A percentile compares a stretch with the other conserved stretches of the same genome.
Evolutionary conservation across 192 early-diverging fungal species (phyloP).

Genomic region (Coemansia sp.): DNA sequence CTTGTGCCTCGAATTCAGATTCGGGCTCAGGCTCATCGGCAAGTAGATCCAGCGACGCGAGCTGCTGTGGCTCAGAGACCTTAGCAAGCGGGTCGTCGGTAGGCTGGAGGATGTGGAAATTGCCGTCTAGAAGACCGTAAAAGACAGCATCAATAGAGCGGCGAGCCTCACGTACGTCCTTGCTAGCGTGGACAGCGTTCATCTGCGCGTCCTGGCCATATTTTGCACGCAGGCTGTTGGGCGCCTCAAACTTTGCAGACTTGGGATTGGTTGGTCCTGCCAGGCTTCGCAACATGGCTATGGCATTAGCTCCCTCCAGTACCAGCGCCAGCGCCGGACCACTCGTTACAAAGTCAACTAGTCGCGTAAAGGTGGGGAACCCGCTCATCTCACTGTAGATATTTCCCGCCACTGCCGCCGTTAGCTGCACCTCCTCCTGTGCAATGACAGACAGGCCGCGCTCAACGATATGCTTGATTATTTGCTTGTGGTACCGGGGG

Average conservation of each 20-base stretch:
- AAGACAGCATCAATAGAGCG: slow-evolving; percentile 37
- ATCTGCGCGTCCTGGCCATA: slow-evolving; percentile 54
- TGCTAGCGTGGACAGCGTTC: slow-evolving; percentile 60
- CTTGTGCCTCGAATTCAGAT: not conserved
- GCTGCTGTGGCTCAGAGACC: not conserved
- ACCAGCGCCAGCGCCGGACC: slow-evolving; percentile 50
- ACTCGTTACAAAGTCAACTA: slow-evolving; percentile 55
- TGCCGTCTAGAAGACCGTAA: slow-evolving; percentile 29
- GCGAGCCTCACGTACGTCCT: slow-evolving; percentile 23
- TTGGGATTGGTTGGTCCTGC: slow-evolving; percentile 57
- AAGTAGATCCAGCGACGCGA: not conserved
- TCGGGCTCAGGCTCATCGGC: not conserved
- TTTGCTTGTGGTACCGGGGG: slow-evolving; percentile 32
- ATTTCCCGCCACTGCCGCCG: slow-evolving; percentile 15
- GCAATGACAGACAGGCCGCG: slow-evolving; percentile 31
- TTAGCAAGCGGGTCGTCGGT: slow-evolving; percentile 31
- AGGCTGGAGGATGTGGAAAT: slow-evolving; percentile 19
- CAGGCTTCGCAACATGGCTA: slow-evolving; percentile 41
- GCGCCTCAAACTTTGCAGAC: slow-evolving; percentile 41
- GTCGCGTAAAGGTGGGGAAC: slow-evolving; percentile 37
- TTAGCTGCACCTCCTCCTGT: slow-evolving; percentile 39
- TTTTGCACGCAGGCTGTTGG: slow-evolving; percentile 55
- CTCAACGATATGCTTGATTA: slow-evolving; percentile 29
- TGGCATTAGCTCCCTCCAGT: slow-evolving; percentile 50
- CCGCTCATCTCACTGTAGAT: slow-evolving; percentile 37